These are phyloP conservation scores for Colletotrichum gigasporum DNA, from an alignment of 2,329 filamentous ascomycete genomes.

Conservation along the genomic window DNA sequence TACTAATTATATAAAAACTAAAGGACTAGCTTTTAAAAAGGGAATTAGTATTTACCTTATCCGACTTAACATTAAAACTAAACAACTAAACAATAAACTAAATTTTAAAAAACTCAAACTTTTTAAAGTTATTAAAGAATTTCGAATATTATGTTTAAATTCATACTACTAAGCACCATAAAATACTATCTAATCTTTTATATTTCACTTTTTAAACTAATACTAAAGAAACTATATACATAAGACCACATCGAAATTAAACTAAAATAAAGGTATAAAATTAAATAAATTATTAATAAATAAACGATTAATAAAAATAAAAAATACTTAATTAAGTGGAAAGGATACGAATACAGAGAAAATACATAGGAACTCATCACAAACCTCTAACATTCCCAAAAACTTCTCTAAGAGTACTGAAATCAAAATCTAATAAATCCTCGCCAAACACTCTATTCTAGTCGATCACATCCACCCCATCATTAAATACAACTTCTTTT, in stretches of 20 bases:
- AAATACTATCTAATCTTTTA: not conserved
- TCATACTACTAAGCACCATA: not conserved
- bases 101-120: slow-evolving; percentile 4
- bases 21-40: slow-evolving; percentile 11
- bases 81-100: slow-evolving; percentile 9
- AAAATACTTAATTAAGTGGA: not conserved
- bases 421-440: no score
- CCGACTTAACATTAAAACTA: slow-evolving; percentile 9
- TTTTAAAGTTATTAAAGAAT: slow-evolving; percentile 2
- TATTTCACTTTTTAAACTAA: not conserved
- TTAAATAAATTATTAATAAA: not conserved
- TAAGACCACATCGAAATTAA: not conserved
- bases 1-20: not conserved
- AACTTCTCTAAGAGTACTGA: no score
- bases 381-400: no score
- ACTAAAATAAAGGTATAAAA: not conserved
- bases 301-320: not conserved
- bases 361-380: not conserved
- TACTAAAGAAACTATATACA: not conserved
- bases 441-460: no score
- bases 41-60: slow-evolving; percentile 11
- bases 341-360: not conserved
- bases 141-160: not conserved
- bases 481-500: no score
- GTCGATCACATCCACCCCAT: no score